Conservation (phyloP, 208 protist genomes). For the Leishmania arabica region DNA sequence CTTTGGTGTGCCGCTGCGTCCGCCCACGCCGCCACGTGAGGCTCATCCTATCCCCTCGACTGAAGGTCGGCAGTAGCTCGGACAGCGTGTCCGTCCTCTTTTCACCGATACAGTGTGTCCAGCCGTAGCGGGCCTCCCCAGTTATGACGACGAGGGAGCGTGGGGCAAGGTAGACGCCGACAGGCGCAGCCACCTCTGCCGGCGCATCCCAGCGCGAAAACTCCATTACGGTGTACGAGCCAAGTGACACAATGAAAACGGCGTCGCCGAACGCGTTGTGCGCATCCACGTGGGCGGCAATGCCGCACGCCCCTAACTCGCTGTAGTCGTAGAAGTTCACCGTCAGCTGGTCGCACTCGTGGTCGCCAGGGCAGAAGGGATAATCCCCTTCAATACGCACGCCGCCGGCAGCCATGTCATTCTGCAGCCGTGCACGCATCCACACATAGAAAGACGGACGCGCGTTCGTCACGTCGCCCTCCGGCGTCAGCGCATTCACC, state of each 20-base stretch:
- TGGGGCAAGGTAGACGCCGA: conserved; percentile 51
- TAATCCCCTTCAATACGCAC: conserved; percentile 40
- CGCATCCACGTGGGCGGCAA: conserved; percentile 78
- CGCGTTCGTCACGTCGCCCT: conserved; percentile 52
- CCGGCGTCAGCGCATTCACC: conserved; percentile 49
- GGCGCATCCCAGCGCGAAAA: conserved; percentile 53
- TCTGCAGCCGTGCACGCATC: conserved; percentile 62
- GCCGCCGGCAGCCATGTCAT: conserved; percentile 8
- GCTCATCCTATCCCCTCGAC: conserved; percentile 57
- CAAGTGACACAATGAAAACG: conserved; percentile 73
- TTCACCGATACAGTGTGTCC: conserved; percentile 80
- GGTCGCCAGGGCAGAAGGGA: conserved; percentile 22
- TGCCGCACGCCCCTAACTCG: conserved; percentile 45
- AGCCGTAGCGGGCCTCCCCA: conserved; percentile 69
- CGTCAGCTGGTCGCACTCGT: conserved; percentile 73
- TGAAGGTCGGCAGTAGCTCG: conserved; percentile 48
- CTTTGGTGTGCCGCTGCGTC: conserved; percentile 37
- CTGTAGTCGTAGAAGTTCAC: conserved; percentile 84
- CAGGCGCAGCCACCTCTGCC: conserved; percentile 25
- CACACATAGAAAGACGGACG: conserved; percentile 68
- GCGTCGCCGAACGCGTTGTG: conserved; percentile 64
- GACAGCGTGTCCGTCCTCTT: conserved; percentile 66
- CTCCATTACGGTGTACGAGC: conserved; percentile 84
- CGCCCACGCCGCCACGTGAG: conserved; percentile 75
- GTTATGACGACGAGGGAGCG: conserved; percentile 67